These are phyloP conservation scores for Dactylellina drechsleri DNA, from an alignment of 2,329 filamentous ascomycete genomes.

Conservation along the genomic window DNA sequence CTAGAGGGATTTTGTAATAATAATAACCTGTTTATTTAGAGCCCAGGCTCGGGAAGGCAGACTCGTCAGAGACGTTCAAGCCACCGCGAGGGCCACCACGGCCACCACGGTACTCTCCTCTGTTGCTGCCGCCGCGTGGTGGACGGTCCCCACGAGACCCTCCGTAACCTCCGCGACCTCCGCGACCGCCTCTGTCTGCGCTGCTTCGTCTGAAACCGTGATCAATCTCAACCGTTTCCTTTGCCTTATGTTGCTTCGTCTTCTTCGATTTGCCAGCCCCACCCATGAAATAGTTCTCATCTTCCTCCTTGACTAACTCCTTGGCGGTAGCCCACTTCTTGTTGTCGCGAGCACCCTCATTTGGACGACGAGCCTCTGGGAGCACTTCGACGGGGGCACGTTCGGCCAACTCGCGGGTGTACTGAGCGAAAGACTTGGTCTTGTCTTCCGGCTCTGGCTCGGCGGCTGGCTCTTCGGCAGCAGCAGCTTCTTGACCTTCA, in stretches of 20 bases:
- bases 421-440: slow-evolving; percentile 88
- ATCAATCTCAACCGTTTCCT: slow-evolving; percentile 89
- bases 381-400: slow-evolving; percentile 65
- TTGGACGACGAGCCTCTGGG: slow-evolving; percentile 83
- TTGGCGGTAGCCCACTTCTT: slow-evolving; percentile 95
- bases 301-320: slow-evolving; percentile 71
- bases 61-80: slow-evolving; percentile 65
- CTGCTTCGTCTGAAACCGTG: slow-evolving; percentile 73
- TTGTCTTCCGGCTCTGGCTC: slow-evolving; percentile 79
- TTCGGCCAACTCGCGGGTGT: slow-evolving; percentile 79
- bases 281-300: slow-evolving; percentile 79
- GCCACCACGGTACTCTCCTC: slow-evolving; percentile 61
- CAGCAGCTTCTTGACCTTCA: slow-evolving; percentile 64
- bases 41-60: slow-evolving; percentile 68
- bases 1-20: too few relatives aligned
- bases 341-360: slow-evolving; percentile 86
- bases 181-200: slow-evolving; percentile 67
- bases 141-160: slow-evolving; percentile 67
- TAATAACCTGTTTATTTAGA: slow-evolving; percentile 59
- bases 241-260: slow-evolving; percentile 89
- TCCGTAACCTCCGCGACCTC: slow-evolving; percentile 63
- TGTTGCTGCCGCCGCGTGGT: slow-evolving; percentile 61
- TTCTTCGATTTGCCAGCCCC: slow-evolving; percentile 73
- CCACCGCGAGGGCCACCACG: slow-evolving; percentile 58
- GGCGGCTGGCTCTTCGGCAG: slow-evolving; percentile 59